These are phyloP conservation scores for Metschnikowia arizonensis DNA, from an alignment of 805 yeast species.

Conservation along the genomic window DNA sequence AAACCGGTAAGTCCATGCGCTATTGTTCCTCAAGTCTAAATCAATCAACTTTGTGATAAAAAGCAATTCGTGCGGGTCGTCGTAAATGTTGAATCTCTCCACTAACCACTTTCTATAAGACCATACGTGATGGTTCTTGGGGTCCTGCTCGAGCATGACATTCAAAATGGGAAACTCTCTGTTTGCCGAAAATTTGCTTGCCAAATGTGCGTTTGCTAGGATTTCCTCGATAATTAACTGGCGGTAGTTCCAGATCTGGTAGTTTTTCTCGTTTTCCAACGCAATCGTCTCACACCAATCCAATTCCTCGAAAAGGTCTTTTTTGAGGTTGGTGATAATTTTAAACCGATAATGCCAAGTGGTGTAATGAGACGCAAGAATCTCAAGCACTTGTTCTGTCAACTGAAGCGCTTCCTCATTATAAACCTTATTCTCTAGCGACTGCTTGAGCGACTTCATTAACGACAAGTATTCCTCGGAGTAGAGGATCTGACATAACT, in stretches of 20 bases:
- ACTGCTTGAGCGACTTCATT: slow-evolving; percentile 58
- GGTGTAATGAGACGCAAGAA: slow-evolving; percentile 87
- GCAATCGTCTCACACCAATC: slow-evolving; percentile 80
- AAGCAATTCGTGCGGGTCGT: slow-evolving; percentile 43
- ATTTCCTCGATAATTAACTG: slow-evolving; percentile 52
- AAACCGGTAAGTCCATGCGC: slow-evolving; percentile 89
- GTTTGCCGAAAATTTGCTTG: slow-evolving; percentile 31
- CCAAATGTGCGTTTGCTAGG: slow-evolving; percentile 13
- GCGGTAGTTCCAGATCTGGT: slow-evolving; percentile 96
- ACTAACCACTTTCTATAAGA: slow-evolving; percentile 85
- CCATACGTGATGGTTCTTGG: slow-evolving; percentile 97
- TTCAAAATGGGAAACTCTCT: slow-evolving; percentile 65
- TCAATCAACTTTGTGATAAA: slow-evolving; percentile 48
- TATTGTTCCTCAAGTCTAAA: slow-evolving; percentile 77
- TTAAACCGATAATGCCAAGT: slow-evolving; percentile 73
- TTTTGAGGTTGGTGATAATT: slow-evolving; percentile 40
- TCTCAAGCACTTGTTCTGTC: slow-evolving; percentile 57
- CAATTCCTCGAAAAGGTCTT: slow-evolving; percentile 50
- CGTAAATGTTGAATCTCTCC: slow-evolving; percentile 46
- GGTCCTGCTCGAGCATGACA: slow-evolving; percentile 69
- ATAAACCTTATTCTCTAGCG: slow-evolving; percentile 56
- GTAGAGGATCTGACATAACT: slow-evolving; percentile 65
- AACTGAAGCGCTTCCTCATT: slow-evolving; percentile 68
- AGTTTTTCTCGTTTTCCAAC: slow-evolving; percentile 76
- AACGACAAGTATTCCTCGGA: slow-evolving; percentile 62